Conservation (phyloP, 805 yeast species). For the Ogataea minuta region DNA sequence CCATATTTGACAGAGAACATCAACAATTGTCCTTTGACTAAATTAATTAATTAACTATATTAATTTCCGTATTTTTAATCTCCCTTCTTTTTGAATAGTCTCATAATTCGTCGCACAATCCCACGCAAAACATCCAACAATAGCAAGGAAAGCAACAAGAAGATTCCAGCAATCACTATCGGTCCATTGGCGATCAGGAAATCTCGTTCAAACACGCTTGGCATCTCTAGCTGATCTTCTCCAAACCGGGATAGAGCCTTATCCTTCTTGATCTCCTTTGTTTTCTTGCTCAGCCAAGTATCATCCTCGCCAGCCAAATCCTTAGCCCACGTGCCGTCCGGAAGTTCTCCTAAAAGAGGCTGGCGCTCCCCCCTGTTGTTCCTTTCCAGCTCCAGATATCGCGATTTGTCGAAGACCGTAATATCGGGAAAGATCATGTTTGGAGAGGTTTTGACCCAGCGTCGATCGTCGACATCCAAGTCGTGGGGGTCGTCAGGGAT, state of each 20-base stretch:
- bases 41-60: neutral
- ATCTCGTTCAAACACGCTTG: conserved; percentile 40
- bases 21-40: too few species aligned
- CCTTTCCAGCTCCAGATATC: conserved; percentile 54
- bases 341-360: conserved; percentile 29
- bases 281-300: conserved; percentile 32
- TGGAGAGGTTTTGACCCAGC: conserved; percentile 29
- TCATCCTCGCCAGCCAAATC: conserved; percentile 26
- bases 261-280: conserved; percentile 19
- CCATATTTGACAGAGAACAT: neutral
- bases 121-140: conserved; percentile 12
- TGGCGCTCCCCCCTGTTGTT: conserved; percentile 40
- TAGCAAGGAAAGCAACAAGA: conserved; percentile 6
- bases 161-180: conserved; percentile 12
- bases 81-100: conserved; percentile 1
- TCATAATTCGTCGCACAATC: neutral
- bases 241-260: conserved; percentile 26
- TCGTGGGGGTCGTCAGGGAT: conserved; percentile 33
- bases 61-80: neutral
- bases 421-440: conserved; percentile 53
- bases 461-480: conserved; percentile 33
- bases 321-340: conserved; percentile 34
- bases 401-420: conserved; percentile 46
- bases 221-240: conserved; percentile 32
- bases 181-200: conserved; percentile 50